Percentiles rank a stretch among this genome's conserved stretches.
Conservation (phyloP, 352 stramenopile species). For the Phytophthora fragariaefolia region DNA sequence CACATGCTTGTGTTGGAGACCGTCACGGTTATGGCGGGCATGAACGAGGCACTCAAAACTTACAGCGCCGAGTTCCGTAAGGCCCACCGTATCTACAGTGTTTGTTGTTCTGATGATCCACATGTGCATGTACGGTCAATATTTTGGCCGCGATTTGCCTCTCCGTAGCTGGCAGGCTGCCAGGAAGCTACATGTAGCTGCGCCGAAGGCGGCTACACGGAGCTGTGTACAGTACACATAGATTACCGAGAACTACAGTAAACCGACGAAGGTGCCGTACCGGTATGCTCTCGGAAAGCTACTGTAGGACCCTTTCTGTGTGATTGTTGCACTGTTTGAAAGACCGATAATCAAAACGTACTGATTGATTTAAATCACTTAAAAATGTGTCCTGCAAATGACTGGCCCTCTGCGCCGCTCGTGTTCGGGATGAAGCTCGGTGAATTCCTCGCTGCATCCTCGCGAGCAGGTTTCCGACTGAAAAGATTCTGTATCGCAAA, state of each 20-base stretch:
- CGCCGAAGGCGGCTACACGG: background rate
- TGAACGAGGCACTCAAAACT: slow-evolving; percentile 15
- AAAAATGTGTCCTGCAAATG: background rate
- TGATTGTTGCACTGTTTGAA: too few species aligned
- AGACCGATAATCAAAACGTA: background rate
- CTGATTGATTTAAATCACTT: background rate
- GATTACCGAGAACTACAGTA: background rate
- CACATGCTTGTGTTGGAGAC: slow-evolving; percentile 8
- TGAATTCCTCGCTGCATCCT: background rate
- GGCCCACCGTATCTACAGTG: slow-evolving; percentile 3
- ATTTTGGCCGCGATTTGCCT: slow-evolving; percentile 6
- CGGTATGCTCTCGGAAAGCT: background rate
- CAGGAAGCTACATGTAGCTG: background rate
- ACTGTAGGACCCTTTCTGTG: background rate
- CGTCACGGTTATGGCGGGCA: slow-evolving; percentile 19
- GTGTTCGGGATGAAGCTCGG: background rate
- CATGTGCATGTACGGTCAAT: slow-evolving; percentile 11
- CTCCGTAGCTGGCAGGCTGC: too few species aligned
- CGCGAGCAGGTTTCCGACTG: background rate
- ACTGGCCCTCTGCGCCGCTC: background rate
- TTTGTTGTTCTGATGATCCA: slow-evolving; percentile 8
- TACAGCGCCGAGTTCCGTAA: background rate
- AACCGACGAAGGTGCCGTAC: background rate
- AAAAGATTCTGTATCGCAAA: background rate
- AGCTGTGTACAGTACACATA: background rate